phyloP scores from a whole-genome alignment of 208 protist genomes.

The Crithidia acanthocephali region DNA sequence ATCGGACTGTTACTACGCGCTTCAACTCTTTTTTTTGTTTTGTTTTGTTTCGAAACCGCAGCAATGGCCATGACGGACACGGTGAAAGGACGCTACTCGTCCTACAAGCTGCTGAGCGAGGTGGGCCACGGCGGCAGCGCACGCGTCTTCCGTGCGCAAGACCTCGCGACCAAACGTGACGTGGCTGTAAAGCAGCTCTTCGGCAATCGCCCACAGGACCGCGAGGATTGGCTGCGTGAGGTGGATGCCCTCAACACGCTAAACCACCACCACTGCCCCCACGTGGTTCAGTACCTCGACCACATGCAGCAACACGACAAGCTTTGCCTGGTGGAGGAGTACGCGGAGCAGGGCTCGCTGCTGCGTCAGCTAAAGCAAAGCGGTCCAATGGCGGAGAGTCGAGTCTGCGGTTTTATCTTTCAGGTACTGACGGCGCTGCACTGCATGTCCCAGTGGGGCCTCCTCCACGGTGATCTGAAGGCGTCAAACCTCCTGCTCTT shows the following conservation, averaged over 20 bases:
- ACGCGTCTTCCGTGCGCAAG: slow-evolving; percentile 70
- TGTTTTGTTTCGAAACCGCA: no score
- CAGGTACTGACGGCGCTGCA: slow-evolving; percentile 30
- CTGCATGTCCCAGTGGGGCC: slow-evolving; percentile 28
- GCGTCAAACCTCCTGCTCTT: slow-evolving; percentile 84
- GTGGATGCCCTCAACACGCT: slow-evolving; percentile 70
- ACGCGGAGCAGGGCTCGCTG: slow-evolving; percentile 69
- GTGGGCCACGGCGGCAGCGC: slow-evolving; percentile 81
- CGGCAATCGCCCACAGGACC: slow-evolving; percentile 41
- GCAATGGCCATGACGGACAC: slow-evolving; percentile 36
- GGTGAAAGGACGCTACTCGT: slow-evolving; percentile 82
- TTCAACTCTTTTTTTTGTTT: no score
- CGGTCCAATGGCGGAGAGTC: slow-evolving; percentile 15
- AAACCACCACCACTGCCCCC: slow-evolving; percentile 38
- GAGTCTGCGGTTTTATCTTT: slow-evolving; percentile 17
- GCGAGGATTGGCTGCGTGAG: slow-evolving; percentile 67
- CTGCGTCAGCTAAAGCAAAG: slow-evolving; percentile 36
- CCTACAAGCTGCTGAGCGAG: slow-evolving; percentile 73
- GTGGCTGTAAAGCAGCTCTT: slow-evolving; percentile 79
- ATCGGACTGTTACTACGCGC: no score
- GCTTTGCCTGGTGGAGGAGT: slow-evolving; percentile 80
- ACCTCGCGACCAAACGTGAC: slow-evolving; percentile 42
- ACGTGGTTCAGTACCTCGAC: slow-evolving; percentile 84
- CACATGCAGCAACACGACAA: slow-evolving; percentile 67
- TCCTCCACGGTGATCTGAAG: slow-evolving; percentile 92